Evolutionary conservation across 352 stramenopile genomes (phyloP).

Genomic region (Saprolegnia diclina): DNA sequence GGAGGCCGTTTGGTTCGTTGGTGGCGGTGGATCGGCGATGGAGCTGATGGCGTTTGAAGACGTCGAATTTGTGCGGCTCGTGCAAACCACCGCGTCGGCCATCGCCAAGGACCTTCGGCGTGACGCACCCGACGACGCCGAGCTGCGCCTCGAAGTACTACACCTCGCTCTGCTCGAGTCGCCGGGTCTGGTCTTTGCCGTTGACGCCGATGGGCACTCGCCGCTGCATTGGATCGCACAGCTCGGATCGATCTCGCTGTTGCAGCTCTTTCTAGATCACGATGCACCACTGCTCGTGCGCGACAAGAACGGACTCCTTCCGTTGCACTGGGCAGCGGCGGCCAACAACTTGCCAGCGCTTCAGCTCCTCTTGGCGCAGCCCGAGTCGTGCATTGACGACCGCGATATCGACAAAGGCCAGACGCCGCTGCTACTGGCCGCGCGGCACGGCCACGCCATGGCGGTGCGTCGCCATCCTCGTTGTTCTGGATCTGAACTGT

Average conservation of each 20-base stretch:
- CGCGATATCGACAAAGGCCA: conserved; percentile 63
- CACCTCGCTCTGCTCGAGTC: conserved; percentile 1
- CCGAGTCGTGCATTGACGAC: conserved; percentile 68
- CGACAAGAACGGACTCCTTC: conserved; percentile 39
- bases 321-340: conserved; percentile 80
- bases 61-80: neutral
- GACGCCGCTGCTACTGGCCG: conserved; percentile 66
- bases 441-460: conserved; percentile 51
- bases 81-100: neutral
- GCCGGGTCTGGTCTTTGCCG: neutral
- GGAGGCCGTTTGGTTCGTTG: too few species aligned
- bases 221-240: conserved; percentile 19
- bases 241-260: neutral
- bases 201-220: conserved; percentile 2
- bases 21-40: too few species aligned
- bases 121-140: neutral
- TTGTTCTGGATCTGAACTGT: neutral
- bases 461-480: neutral
- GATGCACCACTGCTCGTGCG: neutral
- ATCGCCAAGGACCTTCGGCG: neutral
- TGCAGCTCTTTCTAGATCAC: conserved; percentile 22
- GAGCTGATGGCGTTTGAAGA: too few species aligned
- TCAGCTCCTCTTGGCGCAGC: conserved; percentile 45
- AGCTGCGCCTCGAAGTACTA: neutral
- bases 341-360: conserved; percentile 64